Percentiles rank a stretch among this genome's conserved stretches.
These are phyloP conservation scores for Perilla frutescens DNA, from an alignment of 257 asterid genomes.

Conservation along the genomic window DNA sequence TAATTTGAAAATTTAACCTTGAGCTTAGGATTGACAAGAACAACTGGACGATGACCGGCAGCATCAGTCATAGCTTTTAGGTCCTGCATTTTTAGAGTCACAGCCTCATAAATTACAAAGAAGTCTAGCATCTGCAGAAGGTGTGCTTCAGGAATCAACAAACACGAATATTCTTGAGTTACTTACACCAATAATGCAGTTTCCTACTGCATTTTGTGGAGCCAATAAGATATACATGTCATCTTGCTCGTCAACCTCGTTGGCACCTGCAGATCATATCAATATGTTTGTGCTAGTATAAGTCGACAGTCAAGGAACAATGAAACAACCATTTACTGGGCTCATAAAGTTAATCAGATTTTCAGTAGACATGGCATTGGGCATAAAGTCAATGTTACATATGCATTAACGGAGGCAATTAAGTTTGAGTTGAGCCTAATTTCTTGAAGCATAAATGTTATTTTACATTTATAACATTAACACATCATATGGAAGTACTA, in stretches of 20 bases:
- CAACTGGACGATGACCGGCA: conserved; percentile 84
- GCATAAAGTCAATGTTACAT: neutral
- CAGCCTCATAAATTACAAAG: conserved; percentile 21
- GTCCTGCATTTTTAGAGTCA: conserved; percentile 61
- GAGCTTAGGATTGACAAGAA: conserved; percentile 81
- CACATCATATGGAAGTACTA: neutral
- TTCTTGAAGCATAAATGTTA: no score
- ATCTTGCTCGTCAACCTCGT: conserved; percentile 88
- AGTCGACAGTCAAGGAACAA: neutral
- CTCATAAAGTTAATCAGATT: no score
- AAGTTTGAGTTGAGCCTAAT: neutral
- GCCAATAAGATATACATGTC: conserved; percentile 92
- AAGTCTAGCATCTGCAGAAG: conserved; percentile 23
- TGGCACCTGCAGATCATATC: conserved; percentile 63
- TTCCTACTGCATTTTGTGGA: conserved; percentile 98
- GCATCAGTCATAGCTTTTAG: conserved; percentile 94
- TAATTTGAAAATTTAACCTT: conserved; percentile 52
- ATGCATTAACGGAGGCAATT: neutral
- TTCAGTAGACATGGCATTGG: neutral
- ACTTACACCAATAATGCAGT: conserved; percentile 89
- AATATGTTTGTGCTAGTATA: conserved; percentile 15
- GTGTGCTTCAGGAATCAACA: conserved; percentile 20
- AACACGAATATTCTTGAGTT: conserved; percentile 26
- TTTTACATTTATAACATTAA: neutral
- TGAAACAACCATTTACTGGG: no score